phyloP scores from a whole-genome alignment of 2,329 filamentous ascomycete genomes.

The Botryotinia calthae region DNA sequence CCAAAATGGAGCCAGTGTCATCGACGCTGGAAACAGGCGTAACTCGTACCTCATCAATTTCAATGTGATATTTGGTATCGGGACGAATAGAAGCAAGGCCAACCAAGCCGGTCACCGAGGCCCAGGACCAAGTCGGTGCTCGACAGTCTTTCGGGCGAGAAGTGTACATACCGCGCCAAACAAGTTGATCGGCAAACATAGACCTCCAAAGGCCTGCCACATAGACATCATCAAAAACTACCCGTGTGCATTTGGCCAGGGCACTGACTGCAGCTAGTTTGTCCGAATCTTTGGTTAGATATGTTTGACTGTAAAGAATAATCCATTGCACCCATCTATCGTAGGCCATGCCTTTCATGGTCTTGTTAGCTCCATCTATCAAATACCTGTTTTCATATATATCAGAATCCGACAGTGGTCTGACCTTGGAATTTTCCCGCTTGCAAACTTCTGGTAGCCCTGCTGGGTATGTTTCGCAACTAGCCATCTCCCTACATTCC shows the following conservation, averaged over 20 bases:
- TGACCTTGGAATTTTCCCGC: neutral
- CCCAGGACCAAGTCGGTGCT: slow-evolving; percentile 18
- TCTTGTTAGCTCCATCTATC: neutral
- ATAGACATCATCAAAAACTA: neutral
- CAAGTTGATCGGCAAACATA: neutral
- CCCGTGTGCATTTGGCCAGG: neutral
- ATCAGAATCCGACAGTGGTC: too few relatives aligned
- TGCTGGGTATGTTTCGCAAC: neutral
- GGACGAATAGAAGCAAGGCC: accelerated
- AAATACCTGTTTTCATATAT: neutral
- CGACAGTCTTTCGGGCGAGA: neutral
- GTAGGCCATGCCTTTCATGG: neutral
- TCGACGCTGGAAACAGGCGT: neutral
- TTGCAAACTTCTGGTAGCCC: neutral
- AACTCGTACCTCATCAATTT: neutral
- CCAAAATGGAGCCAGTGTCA: neutral
- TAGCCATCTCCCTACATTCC: slow-evolving; percentile 14
- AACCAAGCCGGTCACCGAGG: neutral
- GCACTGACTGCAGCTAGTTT: slow-evolving; percentile 5
- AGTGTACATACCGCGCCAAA: accelerated
- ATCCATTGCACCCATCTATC: neutral
- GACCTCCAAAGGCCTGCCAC: slow-evolving; percentile 9
- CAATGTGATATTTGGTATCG: neutral
- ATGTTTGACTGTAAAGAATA: neutral
- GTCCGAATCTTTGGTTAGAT: neutral